Percentiles rank a stretch among this genome's conserved stretches.
Evolutionary conservation across 2,329 filamentous ascomycete species (phyloP).

Genomic region (Fusarium agapanthi): DNA sequence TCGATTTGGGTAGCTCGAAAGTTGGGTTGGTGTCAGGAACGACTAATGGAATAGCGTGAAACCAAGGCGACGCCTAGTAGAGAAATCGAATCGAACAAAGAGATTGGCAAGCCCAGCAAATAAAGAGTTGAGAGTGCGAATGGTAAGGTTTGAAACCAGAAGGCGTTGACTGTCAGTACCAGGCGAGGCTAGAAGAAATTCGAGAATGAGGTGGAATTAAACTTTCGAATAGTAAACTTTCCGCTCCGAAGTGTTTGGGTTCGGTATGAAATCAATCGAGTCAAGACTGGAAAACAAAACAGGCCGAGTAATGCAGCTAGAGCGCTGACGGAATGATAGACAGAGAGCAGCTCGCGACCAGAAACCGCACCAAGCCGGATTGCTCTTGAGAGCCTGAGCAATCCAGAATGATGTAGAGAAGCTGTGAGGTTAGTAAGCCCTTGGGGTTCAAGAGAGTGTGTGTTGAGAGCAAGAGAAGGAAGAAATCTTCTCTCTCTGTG

Average conservation of each 20-base stretch:
- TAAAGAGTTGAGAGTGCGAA: conserved; percentile 8
- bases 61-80: conserved; percentile 5
- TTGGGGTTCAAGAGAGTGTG: conserved; percentile 11
- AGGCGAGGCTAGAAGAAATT: conserved; percentile 2
- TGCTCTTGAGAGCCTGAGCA: not conserved
- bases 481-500: conserved; percentile 20
- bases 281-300: conserved; percentile 6
- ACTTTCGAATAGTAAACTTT: conserved; percentile 16
- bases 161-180: conserved; percentile 17
- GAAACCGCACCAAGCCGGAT: conserved; percentile 1
- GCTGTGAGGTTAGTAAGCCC: conserved; percentile 28
- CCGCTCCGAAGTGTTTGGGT: not conserved
- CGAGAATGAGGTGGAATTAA: conserved; percentile 19
- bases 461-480: conserved; percentile 16
- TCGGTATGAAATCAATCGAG: not conserved
- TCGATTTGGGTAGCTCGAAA: conserved; percentile 26
- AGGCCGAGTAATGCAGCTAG: not conserved
- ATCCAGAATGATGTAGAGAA: not conserved
- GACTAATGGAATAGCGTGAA: conserved; percentile 21
- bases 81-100: conserved; percentile 14
- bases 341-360: not conserved
- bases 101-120: conserved; percentile 18
- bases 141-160: conserved; percentile 19
- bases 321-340: conserved; percentile 26
- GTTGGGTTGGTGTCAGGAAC: conserved; percentile 20